These are phyloP conservation scores for Trichosporon asahii DNA, from an alignment of 1,284 basidiomycete species.

Conservation along the genomic window DNA sequence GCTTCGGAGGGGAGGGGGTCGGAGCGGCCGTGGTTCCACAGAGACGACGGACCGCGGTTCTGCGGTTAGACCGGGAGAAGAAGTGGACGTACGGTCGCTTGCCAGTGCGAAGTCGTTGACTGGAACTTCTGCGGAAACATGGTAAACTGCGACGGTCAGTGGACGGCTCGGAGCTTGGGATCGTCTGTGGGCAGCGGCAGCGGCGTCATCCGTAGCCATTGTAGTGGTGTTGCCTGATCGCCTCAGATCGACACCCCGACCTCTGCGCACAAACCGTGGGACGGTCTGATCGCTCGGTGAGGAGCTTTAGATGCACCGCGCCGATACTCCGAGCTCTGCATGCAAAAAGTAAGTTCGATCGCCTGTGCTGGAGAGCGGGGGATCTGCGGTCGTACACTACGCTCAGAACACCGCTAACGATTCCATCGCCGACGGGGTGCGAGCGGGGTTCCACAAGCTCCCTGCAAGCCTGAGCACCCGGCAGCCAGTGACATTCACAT, in stretches of 20 bases:
- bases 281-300: too few species aligned
- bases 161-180: not conserved
- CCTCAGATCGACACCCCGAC: too few species aligned
- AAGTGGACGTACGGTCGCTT: conserved; percentile 3
- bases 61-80: not conserved
- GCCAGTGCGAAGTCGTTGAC: conserved; percentile 17
- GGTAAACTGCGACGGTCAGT: not conserved
- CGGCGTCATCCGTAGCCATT: too few species aligned
- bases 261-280: too few species aligned
- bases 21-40: conserved; percentile 31
- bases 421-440: too few species aligned
- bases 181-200: not conserved
- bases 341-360: not conserved
- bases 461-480: too few species aligned
- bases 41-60: conserved; percentile 28
- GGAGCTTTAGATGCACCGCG: too few species aligned
- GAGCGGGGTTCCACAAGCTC: too few species aligned
- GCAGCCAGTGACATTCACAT: too few species aligned
- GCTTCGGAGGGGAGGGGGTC: conserved; percentile 23
- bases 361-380: not conserved
- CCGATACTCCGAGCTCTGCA: not conserved
- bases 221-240: too few species aligned
- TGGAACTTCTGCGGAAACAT: conserved; percentile 15
- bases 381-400: not conserved
- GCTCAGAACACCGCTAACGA: too few species aligned